Conservation (phyloP, 225 moss, liverwort and hornwort species). For the Sphagnum contortum region DNA sequence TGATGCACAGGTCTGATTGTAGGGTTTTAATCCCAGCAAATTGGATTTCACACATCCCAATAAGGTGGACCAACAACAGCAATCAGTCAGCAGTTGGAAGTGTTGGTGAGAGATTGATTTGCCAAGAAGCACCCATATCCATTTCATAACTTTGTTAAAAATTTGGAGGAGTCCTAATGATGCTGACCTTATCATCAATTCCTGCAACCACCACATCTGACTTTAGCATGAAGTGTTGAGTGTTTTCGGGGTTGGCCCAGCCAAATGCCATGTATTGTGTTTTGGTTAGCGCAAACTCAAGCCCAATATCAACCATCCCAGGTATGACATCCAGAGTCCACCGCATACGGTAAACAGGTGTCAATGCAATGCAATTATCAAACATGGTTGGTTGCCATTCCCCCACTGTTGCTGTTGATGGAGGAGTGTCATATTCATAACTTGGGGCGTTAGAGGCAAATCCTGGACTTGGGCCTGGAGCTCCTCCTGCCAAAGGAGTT, state of each 20-base stretch:
- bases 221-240: constrained; percentile 50
- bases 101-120: no score
- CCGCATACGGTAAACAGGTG: constrained; percentile 57
- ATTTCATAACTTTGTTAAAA: no score
- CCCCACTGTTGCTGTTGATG: constrained; percentile 14
- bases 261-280: constrained; percentile 98
- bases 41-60: no score
- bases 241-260: constrained; percentile 63
- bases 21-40: no score
- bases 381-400: constrained; percentile 86
- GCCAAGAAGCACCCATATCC: no score
- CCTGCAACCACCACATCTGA: constrained; percentile 93
- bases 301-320: constrained; percentile 79
- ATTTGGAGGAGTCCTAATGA: no score
- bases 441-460: neutral
- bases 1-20: no score
- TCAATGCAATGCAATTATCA: constrained; percentile 69
- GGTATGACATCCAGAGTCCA: constrained; percentile 72
- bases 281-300: constrained; percentile 76
- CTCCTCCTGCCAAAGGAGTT: constrained; percentile 19
- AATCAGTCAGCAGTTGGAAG: no score
- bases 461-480: constrained; percentile 27
- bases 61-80: no score
- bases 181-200: constrained; percentile 62
- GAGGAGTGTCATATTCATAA: constrained; percentile 9